Base-by-base conservation (phyloP, 2,329 filamentous ascomycete genomes). In the Zymoseptoria tritici region DNA sequence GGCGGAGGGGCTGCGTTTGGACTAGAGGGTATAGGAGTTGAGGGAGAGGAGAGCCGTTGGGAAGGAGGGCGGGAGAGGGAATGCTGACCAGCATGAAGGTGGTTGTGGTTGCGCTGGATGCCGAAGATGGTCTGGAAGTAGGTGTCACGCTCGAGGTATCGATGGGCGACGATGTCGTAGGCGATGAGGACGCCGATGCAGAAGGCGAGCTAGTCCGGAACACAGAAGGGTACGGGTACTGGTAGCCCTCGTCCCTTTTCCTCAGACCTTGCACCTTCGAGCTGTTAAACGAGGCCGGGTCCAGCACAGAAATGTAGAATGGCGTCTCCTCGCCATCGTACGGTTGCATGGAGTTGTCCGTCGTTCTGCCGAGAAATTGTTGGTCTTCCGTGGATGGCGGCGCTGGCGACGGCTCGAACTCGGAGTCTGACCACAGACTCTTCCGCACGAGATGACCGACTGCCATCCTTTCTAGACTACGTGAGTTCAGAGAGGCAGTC, bases 261-360 rank as follows among this genome's bases (percentile, higher is more conserved):
- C 19, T 16, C 31, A 57, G 13, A 22, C 11, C 20, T 9, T 22
- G 57, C 9, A 53, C 52, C 22, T 22, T 49, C 6, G 21, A 52
- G 16, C 22, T 24, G 5, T 24, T 13, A 7, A 22, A 29, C 60
- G 60, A 60, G 64, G 26, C 62, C 60, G 13, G 58, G 56, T 69
- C 60, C 1, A 91, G 76, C 57, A 96, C 80, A 26, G 86, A 90
- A 65, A 96, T 88, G 73, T 88, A 96, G 74, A 97, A 96, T 0
- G 93, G 92, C 0, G 93, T 95, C 8, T 86, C 82, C 75, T 96
- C 92, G 64, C 92, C 92, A 0, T 86, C 86, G 73, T 93, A 96
- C 3, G 86, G 76, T 50, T 81, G 80, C 11, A 81, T 78, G 62
- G 90, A 85, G 0, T 82, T 81, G 68, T 97, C 93, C 0, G 91